Conservation (phyloP, 2,329 filamentous ascomycete genomes). For the Microdochium trichocladiopsis region DNA sequence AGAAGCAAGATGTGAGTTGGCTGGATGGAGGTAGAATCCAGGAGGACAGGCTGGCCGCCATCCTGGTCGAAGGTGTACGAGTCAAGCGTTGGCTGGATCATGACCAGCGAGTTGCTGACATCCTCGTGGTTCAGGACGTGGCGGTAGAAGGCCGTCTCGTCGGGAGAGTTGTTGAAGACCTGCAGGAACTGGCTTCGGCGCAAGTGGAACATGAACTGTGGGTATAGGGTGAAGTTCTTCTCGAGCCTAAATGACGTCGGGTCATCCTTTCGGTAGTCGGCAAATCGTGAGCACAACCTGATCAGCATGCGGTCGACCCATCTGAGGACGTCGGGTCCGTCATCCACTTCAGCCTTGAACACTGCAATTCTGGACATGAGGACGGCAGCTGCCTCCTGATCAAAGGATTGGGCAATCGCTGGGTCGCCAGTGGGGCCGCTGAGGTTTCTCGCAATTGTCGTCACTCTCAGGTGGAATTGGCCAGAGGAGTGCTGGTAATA, state of each 20-base stretch:
- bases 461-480: slow-evolving; percentile 92
- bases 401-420: slow-evolving; percentile 92
- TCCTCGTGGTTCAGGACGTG: slow-evolving; percentile 97
- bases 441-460: slow-evolving; percentile 83
- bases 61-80: slow-evolving; percentile 97
- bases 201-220: slow-evolving; percentile 99
- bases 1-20: slow-evolving; percentile 88
- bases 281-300: slow-evolving; percentile 89
- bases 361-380: slow-evolving; percentile 99
- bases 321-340: slow-evolving; percentile 93
- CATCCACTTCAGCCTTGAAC: slow-evolving; percentile 97
- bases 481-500: slow-evolving; percentile 98
- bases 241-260: slow-evolving; percentile 93
- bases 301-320: slow-evolving; percentile 99
- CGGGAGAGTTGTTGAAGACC: slow-evolving; percentile 98
- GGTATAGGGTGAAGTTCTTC: slow-evolving; percentile 98
- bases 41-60: slow-evolving; percentile 82
- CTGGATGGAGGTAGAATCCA: slow-evolving; percentile 95
- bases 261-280: slow-evolving; percentile 97
- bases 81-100: slow-evolving; percentile 97
- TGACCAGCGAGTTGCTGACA: slow-evolving; percentile 91
- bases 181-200: slow-evolving; percentile 95
- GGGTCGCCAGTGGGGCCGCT: slow-evolving; percentile 93
- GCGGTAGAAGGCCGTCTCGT: slow-evolving; percentile 98
- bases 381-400: slow-evolving; percentile 94